A percentile compares a stretch with the other conserved stretches of the same genome.
Conservation (phyloP, 2,329 filamentous ascomycete genomes). For the Colletotrichum destructivum region DNA sequence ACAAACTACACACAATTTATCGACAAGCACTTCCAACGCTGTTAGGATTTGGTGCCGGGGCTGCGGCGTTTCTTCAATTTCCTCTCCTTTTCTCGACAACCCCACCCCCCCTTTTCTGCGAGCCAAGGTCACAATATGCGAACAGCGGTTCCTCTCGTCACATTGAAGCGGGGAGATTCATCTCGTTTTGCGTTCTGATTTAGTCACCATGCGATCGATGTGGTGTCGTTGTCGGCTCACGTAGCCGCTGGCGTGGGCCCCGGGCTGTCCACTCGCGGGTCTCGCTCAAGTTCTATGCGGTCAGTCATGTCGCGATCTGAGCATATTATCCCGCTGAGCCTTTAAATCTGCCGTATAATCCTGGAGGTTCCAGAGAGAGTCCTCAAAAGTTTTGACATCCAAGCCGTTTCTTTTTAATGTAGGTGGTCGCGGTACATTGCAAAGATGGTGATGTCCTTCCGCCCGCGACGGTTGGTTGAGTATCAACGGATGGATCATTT, state of each 20-base stretch:
- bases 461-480: background rate
- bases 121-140: background rate
- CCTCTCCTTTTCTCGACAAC: background rate
- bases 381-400: too few species aligned
- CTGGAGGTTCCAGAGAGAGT: too few species aligned
- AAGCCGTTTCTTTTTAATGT: background rate
- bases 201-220: background rate
- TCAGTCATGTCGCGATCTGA: conserved; percentile 4
- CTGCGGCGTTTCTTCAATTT: conserved; percentile 5
- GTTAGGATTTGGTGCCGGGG: background rate
- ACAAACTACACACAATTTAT: background rate
- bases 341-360: too few species aligned
- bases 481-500: background rate
- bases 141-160: background rate
- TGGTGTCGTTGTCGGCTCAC: background rate
- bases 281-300: too few species aligned
- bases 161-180: background rate
- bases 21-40: background rate
- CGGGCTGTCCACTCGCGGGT: too few species aligned
- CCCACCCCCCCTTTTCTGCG: too few species aligned
- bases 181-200: background rate
- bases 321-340: background rate
- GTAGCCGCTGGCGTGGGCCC: background rate
- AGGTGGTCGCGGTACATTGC: background rate
- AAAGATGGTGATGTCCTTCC: too few species aligned